Evolutionary conservation across 352 stramenopile species (phyloP), one percentile per base, ranked within the genome.

Genomic region (Blastocystis sp.): DNA sequence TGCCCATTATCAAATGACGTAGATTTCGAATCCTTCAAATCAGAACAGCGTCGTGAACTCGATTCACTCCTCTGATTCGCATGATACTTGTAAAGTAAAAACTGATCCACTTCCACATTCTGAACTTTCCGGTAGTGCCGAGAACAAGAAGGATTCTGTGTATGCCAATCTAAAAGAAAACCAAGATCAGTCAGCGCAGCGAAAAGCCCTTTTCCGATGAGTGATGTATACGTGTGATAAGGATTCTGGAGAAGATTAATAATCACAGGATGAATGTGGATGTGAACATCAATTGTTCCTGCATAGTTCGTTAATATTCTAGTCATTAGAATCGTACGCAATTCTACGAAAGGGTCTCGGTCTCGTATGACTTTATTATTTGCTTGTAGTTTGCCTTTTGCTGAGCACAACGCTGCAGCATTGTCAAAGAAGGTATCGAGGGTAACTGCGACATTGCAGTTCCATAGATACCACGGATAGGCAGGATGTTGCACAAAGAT

Each of bases 141-240:
- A n/a, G 53, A 62, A 6, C 53, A 16, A 34, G 47, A 68, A n/a
- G 50, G 73, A 50, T 8, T 68, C 20, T 30, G 20, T 7, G 43
- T 41, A 39, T 85, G 73, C 73, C 73, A 85, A 43, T 85, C 73
- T 2, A 85, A 24, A 24, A 43, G 13, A 30, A 85, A 85, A 16
- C 73, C 73, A 39, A 85, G 50, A 43, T 50, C 50, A n/a, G 53
- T 20, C 20, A 85, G 50, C 0, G 53, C 18, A 6, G 18, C 8
- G 41, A 53, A 85, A 2, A 85, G 53, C 2, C 50, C 47, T 9
- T 41, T 24, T 37, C 73, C 68, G 1, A 85, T 64, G 24, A 85
- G 0, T 11, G 53, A 30, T 6, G 20, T n/a, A 39, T 13, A 34
- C n/a, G 30, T 50, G 73, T 85, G 73, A 45, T 55, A 55, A 8